These are phyloP conservation scores for Tetracladium setigerum DNA, from an alignment of 495 filamentous ascomycete genomes.

Conservation along the genomic window DNA sequence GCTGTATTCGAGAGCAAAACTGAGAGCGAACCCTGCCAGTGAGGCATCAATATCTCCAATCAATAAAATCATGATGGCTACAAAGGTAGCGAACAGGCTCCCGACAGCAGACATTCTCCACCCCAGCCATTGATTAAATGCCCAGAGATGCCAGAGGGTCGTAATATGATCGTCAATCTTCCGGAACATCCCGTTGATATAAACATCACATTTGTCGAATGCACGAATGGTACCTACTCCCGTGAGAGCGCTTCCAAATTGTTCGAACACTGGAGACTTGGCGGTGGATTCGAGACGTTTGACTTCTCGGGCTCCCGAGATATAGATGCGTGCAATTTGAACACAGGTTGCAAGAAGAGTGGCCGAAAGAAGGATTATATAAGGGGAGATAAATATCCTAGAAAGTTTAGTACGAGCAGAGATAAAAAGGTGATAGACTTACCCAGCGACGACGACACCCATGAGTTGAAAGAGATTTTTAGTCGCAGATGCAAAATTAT, in stretches of 20 bases:
- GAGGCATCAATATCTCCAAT: slow-evolving; percentile 49
- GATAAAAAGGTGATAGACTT: neutral
- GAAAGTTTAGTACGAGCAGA: neutral
- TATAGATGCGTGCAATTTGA: slow-evolving; percentile 38
- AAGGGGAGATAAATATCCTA: slow-evolving; percentile 33
- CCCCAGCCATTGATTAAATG: slow-evolving; percentile 52
- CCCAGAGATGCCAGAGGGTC: slow-evolving; percentile 45
- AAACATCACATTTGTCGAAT: slow-evolving; percentile 44
- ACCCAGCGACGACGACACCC: slow-evolving; percentile 34
- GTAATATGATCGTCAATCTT: slow-evolving; percentile 48
- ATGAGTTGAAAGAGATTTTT: slow-evolving; percentile 28
- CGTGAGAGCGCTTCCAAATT: slow-evolving; percentile 48
- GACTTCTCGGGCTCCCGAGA: slow-evolving; percentile 52
- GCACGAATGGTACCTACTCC: slow-evolving; percentile 61
- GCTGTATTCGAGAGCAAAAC: slow-evolving; percentile 38
- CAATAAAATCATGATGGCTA: slow-evolving; percentile 49
- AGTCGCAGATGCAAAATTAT: slow-evolving; percentile 34
- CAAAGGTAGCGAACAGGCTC: slow-evolving; percentile 47
- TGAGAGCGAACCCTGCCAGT: slow-evolving; percentile 59
- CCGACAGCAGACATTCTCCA: slow-evolving; percentile 54
- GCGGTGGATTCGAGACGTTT: slow-evolving; percentile 57
- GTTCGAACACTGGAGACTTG: slow-evolving; percentile 56
- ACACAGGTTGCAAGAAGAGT: slow-evolving; percentile 33
- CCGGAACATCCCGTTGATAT: slow-evolving; percentile 44
- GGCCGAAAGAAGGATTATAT: slow-evolving; percentile 34